Conservation (phyloP, 176 grass and related monocot species). For the Neostapfia colusana region DNA sequence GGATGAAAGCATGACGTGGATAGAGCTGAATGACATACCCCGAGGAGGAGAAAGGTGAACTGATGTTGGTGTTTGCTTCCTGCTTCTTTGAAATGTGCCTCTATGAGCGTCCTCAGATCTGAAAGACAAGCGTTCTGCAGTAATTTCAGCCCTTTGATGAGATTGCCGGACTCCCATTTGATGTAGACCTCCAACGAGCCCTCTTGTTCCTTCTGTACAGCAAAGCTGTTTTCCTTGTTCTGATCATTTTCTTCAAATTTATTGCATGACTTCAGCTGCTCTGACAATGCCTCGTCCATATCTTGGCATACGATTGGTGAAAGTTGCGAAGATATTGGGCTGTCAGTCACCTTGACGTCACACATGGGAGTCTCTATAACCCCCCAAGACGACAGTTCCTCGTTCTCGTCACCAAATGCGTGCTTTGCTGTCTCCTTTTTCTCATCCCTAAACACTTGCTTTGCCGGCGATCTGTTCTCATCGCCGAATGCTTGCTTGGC, state of each 20-base stretch:
- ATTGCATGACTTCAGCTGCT: slow-evolving; percentile 33
- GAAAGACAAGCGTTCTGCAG: slow-evolving; percentile 53
- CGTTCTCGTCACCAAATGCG: slow-evolving; percentile 56
- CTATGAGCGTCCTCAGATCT: slow-evolving; percentile 64
- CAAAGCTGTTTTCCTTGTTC: slow-evolving; percentile 36
- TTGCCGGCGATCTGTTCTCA: slow-evolving; percentile 39
- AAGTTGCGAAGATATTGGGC: slow-evolving; percentile 44
- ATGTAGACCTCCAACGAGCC: slow-evolving; percentile 74
- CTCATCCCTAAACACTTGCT: slow-evolving; percentile 28
- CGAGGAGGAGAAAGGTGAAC: slow-evolving; percentile 82
- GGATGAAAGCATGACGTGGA: neutral
- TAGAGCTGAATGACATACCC: slow-evolving; percentile 57
- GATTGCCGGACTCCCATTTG: slow-evolving; percentile 81
- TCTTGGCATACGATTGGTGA: slow-evolving; percentile 49
- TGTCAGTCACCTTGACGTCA: slow-evolving; percentile 50
- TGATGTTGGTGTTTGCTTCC: slow-evolving; percentile 61
- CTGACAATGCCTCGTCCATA: slow-evolving; percentile 11
- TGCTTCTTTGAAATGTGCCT: slow-evolving; percentile 55
- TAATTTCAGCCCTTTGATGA: slow-evolving; percentile 67
- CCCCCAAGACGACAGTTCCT: slow-evolving; percentile 33
- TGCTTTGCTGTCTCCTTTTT: slow-evolving; percentile 16
- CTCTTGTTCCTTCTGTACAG: slow-evolving; percentile 30
- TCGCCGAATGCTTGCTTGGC: slow-evolving; percentile 36
- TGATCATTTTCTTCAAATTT: slow-evolving; percentile 20
- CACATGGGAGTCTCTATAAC: slow-evolving; percentile 38